A percentile compares a stretch with the other conserved stretches of the same genome.
These are phyloP conservation scores for Spergularia bocconei DNA, from an alignment of 148 eudicot genomes.

Conservation along the genomic window DNA sequence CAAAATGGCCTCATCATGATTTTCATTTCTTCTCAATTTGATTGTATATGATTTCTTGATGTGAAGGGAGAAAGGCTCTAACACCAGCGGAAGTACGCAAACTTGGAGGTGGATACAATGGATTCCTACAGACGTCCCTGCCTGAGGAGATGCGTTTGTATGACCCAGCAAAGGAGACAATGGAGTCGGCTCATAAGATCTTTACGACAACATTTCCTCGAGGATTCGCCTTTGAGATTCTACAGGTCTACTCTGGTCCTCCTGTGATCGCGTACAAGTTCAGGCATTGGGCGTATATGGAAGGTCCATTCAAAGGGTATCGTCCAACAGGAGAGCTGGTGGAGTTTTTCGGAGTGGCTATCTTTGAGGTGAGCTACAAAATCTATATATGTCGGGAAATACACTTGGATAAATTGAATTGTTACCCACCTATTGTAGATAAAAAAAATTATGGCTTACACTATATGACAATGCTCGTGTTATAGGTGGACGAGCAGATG, in stretches of 20 bases:
- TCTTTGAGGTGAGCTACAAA: slow-evolving; percentile 45
- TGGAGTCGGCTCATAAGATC: slow-evolving; percentile 18
- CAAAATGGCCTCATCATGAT: too few relatives aligned
- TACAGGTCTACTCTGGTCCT: slow-evolving; percentile 69
- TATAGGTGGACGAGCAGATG: slow-evolving; percentile 35
- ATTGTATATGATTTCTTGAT: not conserved
- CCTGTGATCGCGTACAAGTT: slow-evolving; percentile 68
- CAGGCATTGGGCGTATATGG: slow-evolving; percentile 86
- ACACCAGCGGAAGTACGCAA: slow-evolving; percentile 24
- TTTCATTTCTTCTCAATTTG: not conserved
- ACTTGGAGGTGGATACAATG: slow-evolving; percentile 51
- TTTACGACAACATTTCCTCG: slow-evolving; percentile 54
- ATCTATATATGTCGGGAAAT: too few relatives aligned
- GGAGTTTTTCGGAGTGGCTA: slow-evolving; percentile 52
- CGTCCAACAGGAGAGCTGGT: slow-evolving; percentile 64
- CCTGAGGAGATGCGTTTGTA: slow-evolving; percentile 40
- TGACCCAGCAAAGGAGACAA: slow-evolving; percentile 33
- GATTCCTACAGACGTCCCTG: slow-evolving; percentile 47
- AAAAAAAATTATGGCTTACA: not conserved
- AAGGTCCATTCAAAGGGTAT: slow-evolving; percentile 79
- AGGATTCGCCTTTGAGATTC: slow-evolving; percentile 69
- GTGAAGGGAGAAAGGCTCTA: slow-evolving; percentile 34
- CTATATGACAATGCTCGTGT: not conserved
- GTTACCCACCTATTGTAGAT: too few relatives aligned
- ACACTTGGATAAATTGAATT: too few relatives aligned